A percentile compares a stretch with the other conserved stretches of the same genome.
phyloP scores from a whole-genome alignment of 2,329 filamentous ascomycete genomes.

The Teratosphaeria pseudoeucalypti region DNA sequence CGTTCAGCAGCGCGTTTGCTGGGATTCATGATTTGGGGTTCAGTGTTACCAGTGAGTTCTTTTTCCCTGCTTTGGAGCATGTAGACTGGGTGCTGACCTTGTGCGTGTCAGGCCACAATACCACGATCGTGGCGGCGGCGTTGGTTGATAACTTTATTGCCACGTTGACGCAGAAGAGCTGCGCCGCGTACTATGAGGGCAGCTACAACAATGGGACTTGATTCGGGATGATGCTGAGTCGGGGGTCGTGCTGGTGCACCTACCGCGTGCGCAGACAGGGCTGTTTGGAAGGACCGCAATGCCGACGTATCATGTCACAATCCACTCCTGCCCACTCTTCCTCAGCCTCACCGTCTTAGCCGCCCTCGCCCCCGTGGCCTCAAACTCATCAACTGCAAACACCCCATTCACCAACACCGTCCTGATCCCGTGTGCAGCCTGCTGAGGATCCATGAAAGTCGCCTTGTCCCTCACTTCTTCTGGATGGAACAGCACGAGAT shows the following conservation, averaged over 20 bases:
- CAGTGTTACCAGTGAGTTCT: constrained; percentile 2
- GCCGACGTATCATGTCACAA: constrained; percentile 1
- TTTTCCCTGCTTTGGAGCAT: no score
- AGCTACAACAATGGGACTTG: neutral
- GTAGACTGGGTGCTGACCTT: no score
- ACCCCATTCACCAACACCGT: constrained; percentile 18
- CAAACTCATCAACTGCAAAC: constrained; percentile 16
- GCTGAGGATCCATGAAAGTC: constrained; percentile 17
- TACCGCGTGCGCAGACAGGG: no score
- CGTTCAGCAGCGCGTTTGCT: constrained; percentile 5
- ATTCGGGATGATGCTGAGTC: neutral
- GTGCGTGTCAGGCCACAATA: neutral
- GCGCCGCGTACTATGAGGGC: neutral
- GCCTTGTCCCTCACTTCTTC: constrained; percentile 16
- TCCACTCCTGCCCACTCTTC: constrained; percentile 3
- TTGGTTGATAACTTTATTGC: constrained; percentile 12
- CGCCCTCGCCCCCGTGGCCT: constrained; percentile 10
- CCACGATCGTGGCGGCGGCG: neutral
- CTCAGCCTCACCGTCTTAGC: constrained; percentile 15
- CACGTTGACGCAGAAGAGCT: constrained; percentile 5
- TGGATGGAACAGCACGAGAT: constrained; percentile 18
- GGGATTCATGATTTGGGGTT: constrained; percentile 7
- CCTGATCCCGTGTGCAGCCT: constrained; percentile 16
- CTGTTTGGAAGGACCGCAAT: no score
- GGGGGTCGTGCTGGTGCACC: no score